A percentile compares a stretch with the other conserved stretches of the same genome.
phyloP scores from a whole-genome alignment of 2,329 filamentous ascomycete species.

The Geosmithia flava region DNA sequence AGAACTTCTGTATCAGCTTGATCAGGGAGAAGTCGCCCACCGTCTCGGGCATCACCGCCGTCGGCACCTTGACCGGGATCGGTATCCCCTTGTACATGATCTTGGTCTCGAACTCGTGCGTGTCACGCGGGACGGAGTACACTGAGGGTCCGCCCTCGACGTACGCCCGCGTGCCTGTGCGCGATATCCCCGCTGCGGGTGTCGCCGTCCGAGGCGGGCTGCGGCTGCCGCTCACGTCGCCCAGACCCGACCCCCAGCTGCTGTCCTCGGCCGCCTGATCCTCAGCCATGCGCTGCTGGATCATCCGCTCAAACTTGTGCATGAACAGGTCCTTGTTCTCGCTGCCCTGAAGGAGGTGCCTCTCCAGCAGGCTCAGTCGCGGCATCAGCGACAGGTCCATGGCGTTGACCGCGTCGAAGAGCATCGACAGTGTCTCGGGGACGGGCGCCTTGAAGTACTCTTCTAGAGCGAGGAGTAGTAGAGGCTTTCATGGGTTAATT shows the following conservation, averaged over 20 bases:
- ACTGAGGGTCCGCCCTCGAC: conserved; percentile 41
- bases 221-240: conserved; percentile 20
- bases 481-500: conserved; percentile 43
- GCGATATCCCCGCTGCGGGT: conserved; percentile 36
- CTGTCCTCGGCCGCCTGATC: conserved; percentile 28
- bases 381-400: conserved; percentile 97
- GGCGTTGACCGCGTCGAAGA: conserved; percentile 86
- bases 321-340: conserved; percentile 95
- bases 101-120: conserved; percentile 92
- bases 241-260: conserved; percentile 4
- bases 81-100: conserved; percentile 95
- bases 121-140: conserved; percentile 79
- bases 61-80: conserved; percentile 92
- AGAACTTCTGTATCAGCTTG: conserved; percentile 93
- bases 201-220: conserved; percentile 36
- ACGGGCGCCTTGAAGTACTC: conserved; percentile 93
- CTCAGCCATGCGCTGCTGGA: conserved; percentile 65
- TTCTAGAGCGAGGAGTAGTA: conserved; percentile 80
- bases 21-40: conserved; percentile 96
- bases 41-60: conserved; percentile 85
- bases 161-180: conserved; percentile 51
- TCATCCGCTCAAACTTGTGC: conserved; percentile 94
- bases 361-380: conserved; percentile 68
- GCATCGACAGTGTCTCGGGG: conserved; percentile 72
- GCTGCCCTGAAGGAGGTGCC: conserved; percentile 74